Evolutionary conservation across 1,284 basidiomycete species (phyloP), one percentile per base, ranked within the genome.

Genomic region (Malassezia sp.): DNA sequence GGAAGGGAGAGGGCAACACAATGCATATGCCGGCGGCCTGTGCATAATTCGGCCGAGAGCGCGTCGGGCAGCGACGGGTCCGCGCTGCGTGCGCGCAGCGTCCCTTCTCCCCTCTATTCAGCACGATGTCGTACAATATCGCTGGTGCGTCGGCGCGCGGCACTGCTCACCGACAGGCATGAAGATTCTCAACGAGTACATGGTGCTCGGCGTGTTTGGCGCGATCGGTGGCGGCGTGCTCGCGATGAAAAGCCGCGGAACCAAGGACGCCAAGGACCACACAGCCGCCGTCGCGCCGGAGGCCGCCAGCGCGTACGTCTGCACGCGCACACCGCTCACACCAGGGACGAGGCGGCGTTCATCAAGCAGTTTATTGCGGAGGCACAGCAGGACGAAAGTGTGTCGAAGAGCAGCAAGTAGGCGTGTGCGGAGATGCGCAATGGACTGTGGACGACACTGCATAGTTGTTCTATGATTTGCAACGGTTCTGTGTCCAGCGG

Each of bases 351-450:
- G 50, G 63, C 64, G 53, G 58, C 62, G 12, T 67, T 67, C 57
- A 63, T 67, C 54, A 67, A 64, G 60, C 60, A 67, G 42, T 67
- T 67, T 56, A 50, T 67, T 6, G 62, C 60, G 23, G 63, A 67
- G 38, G 61, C 60, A 15, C 55, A 61, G 49, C 32, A 43, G 35
- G 54, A 56, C 42, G 56, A 44, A 17, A n/a, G n/a, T n/a, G 27
- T 20, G 38, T 39, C 59, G 24, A 20, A 40, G 29, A 30, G 15
- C 17, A 29, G 26, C 17, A 39, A 46, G 40, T 42, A 42, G 18
- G 15, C 22, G 17, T 8, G 14, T 9, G 12, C 12, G 27, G n/a
- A n/a, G n/a, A n/a, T n/a, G n/a, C n/a, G n/a, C n/a, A n/a, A n/a
- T n/a, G n/a, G n/a, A n/a, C n/a, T n/a, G n/a, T n/a, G n/a, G n/a